Evolutionary conservation across 1,284 basidiomycete genomes (phyloP).

Genomic region (Thelephora terrestris): DNA sequence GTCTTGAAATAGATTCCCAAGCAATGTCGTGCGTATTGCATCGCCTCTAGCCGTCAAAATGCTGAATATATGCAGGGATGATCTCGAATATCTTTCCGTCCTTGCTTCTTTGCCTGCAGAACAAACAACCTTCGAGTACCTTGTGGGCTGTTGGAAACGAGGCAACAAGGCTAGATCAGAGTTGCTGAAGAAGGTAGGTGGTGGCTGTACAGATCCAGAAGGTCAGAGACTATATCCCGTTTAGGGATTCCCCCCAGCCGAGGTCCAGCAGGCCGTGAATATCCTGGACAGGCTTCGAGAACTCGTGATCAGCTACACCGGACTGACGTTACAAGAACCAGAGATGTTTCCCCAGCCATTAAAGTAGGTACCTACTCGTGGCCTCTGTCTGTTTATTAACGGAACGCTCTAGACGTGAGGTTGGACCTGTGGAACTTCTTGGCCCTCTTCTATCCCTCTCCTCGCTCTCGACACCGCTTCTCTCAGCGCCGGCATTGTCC

Average conservation of each 20-base stretch:
- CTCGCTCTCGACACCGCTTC: slow-evolving; percentile 50
- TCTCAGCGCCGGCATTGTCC: slow-evolving; percentile 34
- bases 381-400: slow-evolving; percentile 16
- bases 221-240: slow-evolving; percentile 2
- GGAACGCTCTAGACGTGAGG: slow-evolving; percentile 36
- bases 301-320: slow-evolving; percentile 84
- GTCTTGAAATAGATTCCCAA: slow-evolving; percentile 75
- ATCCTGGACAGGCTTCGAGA: slow-evolving; percentile 67
- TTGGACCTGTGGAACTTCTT: slow-evolving; percentile 69
- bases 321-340: slow-evolving; percentile 84
- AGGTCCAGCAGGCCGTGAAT: slow-evolving; percentile 49
- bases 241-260: slow-evolving; percentile 52
- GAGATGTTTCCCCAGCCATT: slow-evolving; percentile 88
- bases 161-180: slow-evolving; percentile 48
- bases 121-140: slow-evolving; percentile 86
- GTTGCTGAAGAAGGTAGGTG: slow-evolving; percentile 49
- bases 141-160: slow-evolving; percentile 88
- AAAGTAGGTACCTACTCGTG: slow-evolving; percentile 36
- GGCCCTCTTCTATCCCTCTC: slow-evolving; percentile 64
- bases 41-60: background rate
- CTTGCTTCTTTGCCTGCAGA: slow-evolving; percentile 69
- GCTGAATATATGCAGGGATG: slow-evolving; percentile 43
- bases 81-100: slow-evolving; percentile 70
- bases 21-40: slow-evolving; percentile 52
- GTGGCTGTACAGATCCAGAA: background rate